phyloP scores from a whole-genome alignment of 1,139 yeast species.

The Meyerozyma smithsonii region DNA sequence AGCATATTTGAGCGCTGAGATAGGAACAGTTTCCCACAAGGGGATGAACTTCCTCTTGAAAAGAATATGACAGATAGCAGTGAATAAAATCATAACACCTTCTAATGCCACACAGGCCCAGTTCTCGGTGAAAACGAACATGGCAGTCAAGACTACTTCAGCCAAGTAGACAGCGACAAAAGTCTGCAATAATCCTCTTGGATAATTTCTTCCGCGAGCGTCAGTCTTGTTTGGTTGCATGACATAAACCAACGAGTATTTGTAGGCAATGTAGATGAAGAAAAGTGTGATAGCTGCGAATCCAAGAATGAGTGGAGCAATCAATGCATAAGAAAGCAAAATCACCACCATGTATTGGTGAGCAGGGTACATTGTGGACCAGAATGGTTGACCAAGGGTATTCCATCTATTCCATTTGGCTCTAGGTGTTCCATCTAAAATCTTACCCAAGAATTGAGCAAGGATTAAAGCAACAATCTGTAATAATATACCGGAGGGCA shows the following conservation, averaged over 20 bases:
- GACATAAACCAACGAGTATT: constrained; percentile 54
- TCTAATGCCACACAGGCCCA: constrained; percentile 73
- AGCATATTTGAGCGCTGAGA: constrained; percentile 62
- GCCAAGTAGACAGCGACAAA: constrained; percentile 64
- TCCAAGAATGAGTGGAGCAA: constrained; percentile 44
- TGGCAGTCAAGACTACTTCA: constrained; percentile 59
- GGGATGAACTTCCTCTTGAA: constrained; percentile 57
- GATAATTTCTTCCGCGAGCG: constrained; percentile 63
- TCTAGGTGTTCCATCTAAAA: constrained; percentile 44
- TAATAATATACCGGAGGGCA: constrained; percentile 34
- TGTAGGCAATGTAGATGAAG: constrained; percentile 55
- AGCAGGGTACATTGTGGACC: constrained; percentile 37
- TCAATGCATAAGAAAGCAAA: constrained; percentile 36
- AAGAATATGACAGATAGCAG: constrained; percentile 53
- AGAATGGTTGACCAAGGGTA: constrained; percentile 40
- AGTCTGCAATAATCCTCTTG: constrained; percentile 60
- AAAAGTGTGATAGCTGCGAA: constrained; percentile 42
- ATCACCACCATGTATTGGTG: constrained; percentile 37
- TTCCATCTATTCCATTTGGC: constrained; percentile 43
- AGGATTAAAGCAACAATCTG: constrained; percentile 43
- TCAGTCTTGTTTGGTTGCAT: constrained; percentile 49
- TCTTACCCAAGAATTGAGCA: constrained; percentile 41
- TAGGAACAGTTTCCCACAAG: constrained; percentile 63
- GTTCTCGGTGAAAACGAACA: constrained; percentile 64
- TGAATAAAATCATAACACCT: constrained; percentile 45